Evolutionary conservation across 306 rosid species (phyloP).

Genomic region (Rubus parviflorus): DNA sequence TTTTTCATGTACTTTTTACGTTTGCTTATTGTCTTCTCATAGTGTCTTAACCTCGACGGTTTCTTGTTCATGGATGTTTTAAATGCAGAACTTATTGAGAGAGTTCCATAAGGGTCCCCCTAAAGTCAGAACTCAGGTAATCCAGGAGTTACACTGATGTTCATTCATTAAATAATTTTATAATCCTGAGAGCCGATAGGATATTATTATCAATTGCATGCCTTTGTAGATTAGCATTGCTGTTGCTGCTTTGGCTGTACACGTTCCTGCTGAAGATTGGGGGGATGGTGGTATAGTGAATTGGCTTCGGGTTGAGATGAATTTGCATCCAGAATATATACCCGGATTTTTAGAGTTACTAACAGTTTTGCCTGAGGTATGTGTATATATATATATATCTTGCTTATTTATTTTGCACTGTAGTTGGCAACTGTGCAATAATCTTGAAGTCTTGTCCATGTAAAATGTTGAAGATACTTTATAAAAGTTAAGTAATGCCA

Average conservation of each 20-base stretch:
- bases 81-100: conserved; percentile 78
- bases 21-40: not conserved
- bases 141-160: conserved; percentile 19
- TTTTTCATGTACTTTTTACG: not conserved
- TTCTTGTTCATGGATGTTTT: conserved; percentile 31
- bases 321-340: conserved; percentile 86
- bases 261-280: conserved; percentile 97
- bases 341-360: conserved; percentile 98
- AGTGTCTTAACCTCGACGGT: not conserved
- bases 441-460: not conserved
- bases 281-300: conserved; percentile 96
- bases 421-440: conserved; percentile 2
- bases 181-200: conserved; percentile 14
- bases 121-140: conserved; percentile 98
- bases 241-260: conserved; percentile 98
- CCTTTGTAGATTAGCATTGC: conserved; percentile 91
- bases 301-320: conserved; percentile 99
- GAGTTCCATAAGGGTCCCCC: conserved; percentile 95
- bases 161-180: conserved; percentile 10
- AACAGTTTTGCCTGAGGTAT: conserved; percentile 97
- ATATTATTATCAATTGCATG: conserved; percentile 36
- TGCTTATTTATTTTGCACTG: not conserved
- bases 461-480: not conserved
- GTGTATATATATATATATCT: not conserved
- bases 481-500: not conserved